Conservation (phyloP, 1,139 yeast genomes). For the Pichia cactophila region DNA sequence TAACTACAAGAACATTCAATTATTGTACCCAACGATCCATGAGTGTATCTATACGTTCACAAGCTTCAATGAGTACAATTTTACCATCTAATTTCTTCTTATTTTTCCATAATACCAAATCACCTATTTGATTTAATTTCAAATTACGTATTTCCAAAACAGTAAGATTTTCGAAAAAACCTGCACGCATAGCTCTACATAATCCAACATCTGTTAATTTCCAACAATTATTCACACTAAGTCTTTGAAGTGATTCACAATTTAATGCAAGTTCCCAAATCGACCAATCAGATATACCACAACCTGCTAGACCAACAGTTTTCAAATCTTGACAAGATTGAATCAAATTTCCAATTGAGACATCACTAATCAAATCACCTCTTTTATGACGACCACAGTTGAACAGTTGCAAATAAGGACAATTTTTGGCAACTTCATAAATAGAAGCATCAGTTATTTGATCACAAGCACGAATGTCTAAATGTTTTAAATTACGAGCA, state of each 20-base stretch:
- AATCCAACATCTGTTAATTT: constrained; percentile 58
- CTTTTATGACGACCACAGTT: constrained; percentile 76
- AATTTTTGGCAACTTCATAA: constrained; percentile 52
- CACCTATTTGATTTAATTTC: constrained; percentile 49
- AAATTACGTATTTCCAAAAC: constrained; percentile 76
- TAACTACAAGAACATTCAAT: neutral
- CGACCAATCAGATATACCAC: constrained; percentile 65
- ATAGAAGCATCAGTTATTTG: constrained; percentile 69
- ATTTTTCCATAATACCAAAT: constrained; percentile 62
- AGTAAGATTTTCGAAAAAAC: constrained; percentile 50
- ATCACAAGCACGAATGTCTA: constrained; percentile 86
- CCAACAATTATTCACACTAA: constrained; percentile 73
- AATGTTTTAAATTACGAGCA: constrained; percentile 53
- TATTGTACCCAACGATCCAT: constrained; percentile 30
- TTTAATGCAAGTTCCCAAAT: constrained; percentile 72
- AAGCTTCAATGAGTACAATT: constrained; percentile 61
- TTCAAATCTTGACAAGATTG: constrained; percentile 41
- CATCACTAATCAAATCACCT: constrained; percentile 66
- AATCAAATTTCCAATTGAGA: constrained; percentile 52
- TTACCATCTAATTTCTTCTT: constrained; percentile 44
- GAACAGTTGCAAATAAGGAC: constrained; percentile 47
- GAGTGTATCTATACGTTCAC: constrained; percentile 56
- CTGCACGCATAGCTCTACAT: constrained; percentile 49
- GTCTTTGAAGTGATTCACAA: constrained; percentile 48
- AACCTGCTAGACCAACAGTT: constrained; percentile 87